Evolutionary conservation across 2,329 filamentous ascomycete species (phyloP), one percentile per base, ranked within the genome.

Genomic region (Lecanicillium sp.): DNA sequence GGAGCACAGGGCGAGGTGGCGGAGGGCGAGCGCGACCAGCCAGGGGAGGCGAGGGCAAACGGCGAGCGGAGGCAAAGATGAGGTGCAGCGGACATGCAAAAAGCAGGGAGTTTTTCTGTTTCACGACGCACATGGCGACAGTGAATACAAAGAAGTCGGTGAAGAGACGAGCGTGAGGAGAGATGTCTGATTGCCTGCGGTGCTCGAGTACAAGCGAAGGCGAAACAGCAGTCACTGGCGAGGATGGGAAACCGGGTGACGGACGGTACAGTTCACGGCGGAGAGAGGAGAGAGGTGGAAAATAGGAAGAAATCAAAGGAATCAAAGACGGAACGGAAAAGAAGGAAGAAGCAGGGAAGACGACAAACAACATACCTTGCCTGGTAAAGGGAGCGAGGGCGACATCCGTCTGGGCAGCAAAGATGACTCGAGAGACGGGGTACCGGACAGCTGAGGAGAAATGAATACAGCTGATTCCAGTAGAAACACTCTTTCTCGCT

Each of bases 401-500:
- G 44, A 41, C 44, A 47, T 47, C 44, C 44, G 44, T 40, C 37
- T 47, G 36, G 21, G 37, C 14, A 29, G 15, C 40, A 24, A 47
- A 26, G 27, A 41, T 37, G 43, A 47, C 44, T 40, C n/a, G 36
- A 41, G 6, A 15, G 36, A 33, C 20, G 21, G 29, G 26, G 9
- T 5, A 47, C 44, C 32, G 44, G 44, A 41, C 20, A 33, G 37
- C 44, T 35, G 44, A 19, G 17, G 19, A 21, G 19, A 36, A 20
- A 9, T 23, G 20, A 19, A 21, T 9, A 32, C 44, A 27, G 44
- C 44, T 23, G 23, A n/a, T 33, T 47, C 44, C 44, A 40, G 44
- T 41, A 27, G 8, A 41, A 4, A 35, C 44, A 12, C 37, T 47
- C n/a, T 47, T 47, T 29, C 44, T 47, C 44, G 37, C 44, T 47